Evolutionary conservation across 768 basidiomycete species (phyloP).

Genomic region (Lenzites betulinus): DNA sequence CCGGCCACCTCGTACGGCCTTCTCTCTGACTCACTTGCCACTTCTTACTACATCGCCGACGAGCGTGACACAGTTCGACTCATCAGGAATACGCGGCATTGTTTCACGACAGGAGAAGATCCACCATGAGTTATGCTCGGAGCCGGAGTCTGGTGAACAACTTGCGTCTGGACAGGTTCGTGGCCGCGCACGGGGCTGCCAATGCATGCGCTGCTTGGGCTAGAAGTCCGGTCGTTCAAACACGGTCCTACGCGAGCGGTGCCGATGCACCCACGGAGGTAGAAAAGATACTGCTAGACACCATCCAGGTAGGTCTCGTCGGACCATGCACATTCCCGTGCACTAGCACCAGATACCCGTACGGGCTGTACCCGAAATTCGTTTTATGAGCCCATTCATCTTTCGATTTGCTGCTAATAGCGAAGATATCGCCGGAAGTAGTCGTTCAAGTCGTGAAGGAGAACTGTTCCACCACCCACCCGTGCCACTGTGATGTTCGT

Average conservation of each 20-base stretch:
- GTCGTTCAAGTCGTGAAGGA: background rate
- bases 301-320: constrained; percentile 59
- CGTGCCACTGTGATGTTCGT: background rate
- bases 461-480: background rate
- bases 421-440: background rate
- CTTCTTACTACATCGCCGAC: background rate
- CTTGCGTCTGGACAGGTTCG: background rate
- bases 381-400: too few relatives aligned
- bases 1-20: background rate
- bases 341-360: too few relatives aligned
- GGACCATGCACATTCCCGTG: too few relatives aligned
- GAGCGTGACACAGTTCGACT: background rate
- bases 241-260: constrained; percentile 2
- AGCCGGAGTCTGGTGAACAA: constrained; percentile 4
- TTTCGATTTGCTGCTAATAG: too few relatives aligned
- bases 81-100: background rate
- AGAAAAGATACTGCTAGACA: constrained; percentile 69
- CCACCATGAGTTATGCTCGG: constrained; percentile 17
- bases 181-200: background rate
- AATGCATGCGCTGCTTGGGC: background rate
- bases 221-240: background rate
- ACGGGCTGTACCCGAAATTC: too few relatives aligned
- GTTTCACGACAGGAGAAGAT: background rate
- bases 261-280: constrained; percentile 31
- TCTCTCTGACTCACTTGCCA: constrained; percentile 5